phyloP scores from a whole-genome alignment of 2,329 filamentous ascomycete genomes.

The Cordyceps fumosorosea region DNA sequence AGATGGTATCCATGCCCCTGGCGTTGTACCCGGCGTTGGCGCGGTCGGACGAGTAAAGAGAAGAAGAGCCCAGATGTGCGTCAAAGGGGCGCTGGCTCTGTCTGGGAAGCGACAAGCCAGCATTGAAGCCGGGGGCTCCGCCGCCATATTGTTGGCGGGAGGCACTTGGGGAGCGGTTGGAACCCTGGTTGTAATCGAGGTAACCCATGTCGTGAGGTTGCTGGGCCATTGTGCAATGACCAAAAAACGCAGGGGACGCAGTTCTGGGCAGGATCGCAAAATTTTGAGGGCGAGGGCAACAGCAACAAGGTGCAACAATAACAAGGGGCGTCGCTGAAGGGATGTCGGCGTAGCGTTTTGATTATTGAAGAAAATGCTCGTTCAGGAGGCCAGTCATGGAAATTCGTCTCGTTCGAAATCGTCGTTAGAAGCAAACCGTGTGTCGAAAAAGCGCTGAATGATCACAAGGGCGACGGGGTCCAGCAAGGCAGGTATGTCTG shows the following conservation, averaged over 20 bases:
- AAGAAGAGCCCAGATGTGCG: constrained; percentile 53
- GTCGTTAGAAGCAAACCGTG: background rate
- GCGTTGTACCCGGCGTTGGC: constrained; percentile 51
- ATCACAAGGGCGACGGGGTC: background rate
- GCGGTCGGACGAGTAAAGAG: constrained; percentile 66
- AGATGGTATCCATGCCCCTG: constrained; percentile 50
- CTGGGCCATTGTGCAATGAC: constrained; percentile 31
- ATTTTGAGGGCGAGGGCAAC: background rate
- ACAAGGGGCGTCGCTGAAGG: background rate
- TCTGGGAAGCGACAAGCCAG: constrained; percentile 35
- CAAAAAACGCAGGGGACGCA: background rate
- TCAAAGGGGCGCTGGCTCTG: constrained; percentile 72
- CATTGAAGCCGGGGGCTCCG: constrained; percentile 42
- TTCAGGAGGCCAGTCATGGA: constrained; percentile 8
- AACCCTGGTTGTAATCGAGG: constrained; percentile 56
- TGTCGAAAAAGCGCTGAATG: background rate
- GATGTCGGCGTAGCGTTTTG: background rate
- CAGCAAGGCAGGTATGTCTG: background rate
- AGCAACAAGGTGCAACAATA: background rate
- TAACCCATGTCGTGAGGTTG: constrained; percentile 58
- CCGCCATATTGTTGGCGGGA: constrained; percentile 52
- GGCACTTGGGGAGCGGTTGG: constrained; percentile 63
- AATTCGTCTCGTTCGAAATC: constrained; percentile 11
- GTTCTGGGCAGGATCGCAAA: background rate
- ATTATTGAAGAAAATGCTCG: background rate